phyloP scores from a whole-genome alignment of 2,329 filamentous ascomycete genomes.

The Lasiodiplodia gonubiensis region DNA sequence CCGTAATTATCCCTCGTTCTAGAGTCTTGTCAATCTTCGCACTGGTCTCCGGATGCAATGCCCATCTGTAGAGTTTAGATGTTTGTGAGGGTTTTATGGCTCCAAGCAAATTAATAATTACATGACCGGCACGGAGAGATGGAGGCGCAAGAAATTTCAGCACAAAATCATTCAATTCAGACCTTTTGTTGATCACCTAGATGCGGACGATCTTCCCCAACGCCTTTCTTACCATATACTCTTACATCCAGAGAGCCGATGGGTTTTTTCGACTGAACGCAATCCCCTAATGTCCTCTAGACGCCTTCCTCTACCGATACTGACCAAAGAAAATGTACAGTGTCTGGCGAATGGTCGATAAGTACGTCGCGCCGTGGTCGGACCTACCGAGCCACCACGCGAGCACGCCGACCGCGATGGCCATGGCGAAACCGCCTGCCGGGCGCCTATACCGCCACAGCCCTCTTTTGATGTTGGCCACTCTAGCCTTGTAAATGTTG shows the following conservation, averaged over 20 bases:
- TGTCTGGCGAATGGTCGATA: constrained; percentile 11
- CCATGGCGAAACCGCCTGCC: constrained; percentile 61
- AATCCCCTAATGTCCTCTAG: not conserved
- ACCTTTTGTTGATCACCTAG: no score
- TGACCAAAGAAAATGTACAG: constrained; percentile 1
- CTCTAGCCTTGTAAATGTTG: constrained; percentile 61
- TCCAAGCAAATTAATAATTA: no score
- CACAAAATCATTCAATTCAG: no score
- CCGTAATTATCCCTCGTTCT: no score
- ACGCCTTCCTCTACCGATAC: constrained; percentile 1
- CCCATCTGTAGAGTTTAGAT: no score
- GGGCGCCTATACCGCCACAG: constrained; percentile 71
- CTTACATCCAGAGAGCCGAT: not conserved
- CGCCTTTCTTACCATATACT: not conserved
- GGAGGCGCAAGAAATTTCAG: no score
- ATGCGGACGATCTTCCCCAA: no score
- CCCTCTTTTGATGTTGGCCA: constrained; percentile 46
- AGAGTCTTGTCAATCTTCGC: no score
- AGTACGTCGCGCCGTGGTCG: not conserved
- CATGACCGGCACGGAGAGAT: no score
- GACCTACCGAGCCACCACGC: constrained; percentile 43
- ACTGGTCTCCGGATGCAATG: no score
- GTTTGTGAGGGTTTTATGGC: no score
- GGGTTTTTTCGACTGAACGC: not conserved
- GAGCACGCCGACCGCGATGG: constrained; percentile 49